Conservation (phyloP, 2,329 filamentous ascomycete species). For the Pseudogymnoascus sp. region DNA sequence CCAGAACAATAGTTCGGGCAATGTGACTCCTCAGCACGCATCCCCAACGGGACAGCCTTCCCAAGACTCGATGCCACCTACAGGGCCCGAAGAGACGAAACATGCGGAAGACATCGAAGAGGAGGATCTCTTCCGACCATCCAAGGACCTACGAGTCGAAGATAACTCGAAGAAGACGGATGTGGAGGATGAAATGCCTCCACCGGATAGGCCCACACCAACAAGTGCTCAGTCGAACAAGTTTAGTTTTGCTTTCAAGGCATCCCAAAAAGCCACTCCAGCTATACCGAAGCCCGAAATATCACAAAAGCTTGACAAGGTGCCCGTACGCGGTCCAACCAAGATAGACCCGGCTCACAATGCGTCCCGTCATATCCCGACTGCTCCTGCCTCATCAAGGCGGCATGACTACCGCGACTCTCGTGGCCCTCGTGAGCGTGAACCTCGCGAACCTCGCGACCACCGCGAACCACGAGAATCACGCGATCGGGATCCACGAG, state of each 20-base stretch:
- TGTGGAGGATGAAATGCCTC: conserved; percentile 43
- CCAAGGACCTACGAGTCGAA: conserved; percentile 57
- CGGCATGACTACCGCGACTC: conserved; percentile 15
- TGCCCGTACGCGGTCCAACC: conserved; percentile 16
- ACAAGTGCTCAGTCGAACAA: conserved; percentile 47
- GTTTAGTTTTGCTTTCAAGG: conserved; percentile 91
- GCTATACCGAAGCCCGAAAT: conserved; percentile 55
- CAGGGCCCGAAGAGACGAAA: conserved; percentile 25
- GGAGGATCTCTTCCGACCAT: conserved; percentile 48
- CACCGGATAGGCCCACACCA: conserved; percentile 42
- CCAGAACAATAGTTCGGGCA: conserved; percentile 32
- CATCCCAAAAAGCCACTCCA: conserved; percentile 50
- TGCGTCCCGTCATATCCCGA: conserved; percentile 37
- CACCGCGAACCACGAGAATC: background rate
- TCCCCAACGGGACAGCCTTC: conserved; percentile 25
- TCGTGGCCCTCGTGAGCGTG: conserved; percentile 13
- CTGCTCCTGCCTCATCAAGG: conserved; percentile 45
- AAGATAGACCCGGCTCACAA: conserved; percentile 2
- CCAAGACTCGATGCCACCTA: conserved; percentile 17
- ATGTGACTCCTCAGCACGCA: conserved; percentile 26
- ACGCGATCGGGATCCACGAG: background rate
- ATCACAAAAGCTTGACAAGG: conserved; percentile 59
- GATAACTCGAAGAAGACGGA: conserved; percentile 45
- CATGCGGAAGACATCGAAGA: conserved; percentile 26
- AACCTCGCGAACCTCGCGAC: background rate